A percentile compares a stretch with the other conserved stretches of the same genome.
Evolutionary conservation across 805 yeast species (phyloP).

Genomic region (Yamadazyma ubonensis): DNA sequence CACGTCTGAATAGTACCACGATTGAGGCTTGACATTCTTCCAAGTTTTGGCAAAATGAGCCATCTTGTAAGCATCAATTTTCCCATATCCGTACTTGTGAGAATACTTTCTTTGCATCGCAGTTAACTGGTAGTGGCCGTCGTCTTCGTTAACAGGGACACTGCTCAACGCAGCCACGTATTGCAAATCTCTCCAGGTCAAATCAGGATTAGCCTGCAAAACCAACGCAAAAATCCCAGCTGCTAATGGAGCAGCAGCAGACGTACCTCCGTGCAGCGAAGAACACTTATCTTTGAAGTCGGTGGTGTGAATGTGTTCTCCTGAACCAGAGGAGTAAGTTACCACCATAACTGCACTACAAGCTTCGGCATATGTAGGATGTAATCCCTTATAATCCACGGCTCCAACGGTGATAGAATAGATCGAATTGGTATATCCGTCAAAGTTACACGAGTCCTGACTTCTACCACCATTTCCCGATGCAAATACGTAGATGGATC

Average conservation of each 20-base stretch:
- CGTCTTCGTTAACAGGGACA: conserved; percentile 62
- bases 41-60: conserved; percentile 73
- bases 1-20: conserved; percentile 64
- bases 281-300: conserved; percentile 72
- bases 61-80: conserved; percentile 75
- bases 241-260: conserved; percentile 98
- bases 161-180: conserved; percentile 75
- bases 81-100: conserved; percentile 90
- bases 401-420: conserved; percentile 95
- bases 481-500: conserved; percentile 91
- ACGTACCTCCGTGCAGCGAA: conserved; percentile 86
- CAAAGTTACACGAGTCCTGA: conserved; percentile 92
- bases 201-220: conserved; percentile 75
- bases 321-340: conserved; percentile 88
- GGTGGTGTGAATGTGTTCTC: conserved; percentile 86
- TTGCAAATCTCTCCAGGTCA: conserved; percentile 96
- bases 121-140: conserved; percentile 72
- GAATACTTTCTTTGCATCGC: conserved; percentile 70
- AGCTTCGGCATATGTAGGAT: conserved; percentile 87
- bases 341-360: conserved; percentile 95
- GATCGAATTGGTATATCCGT: conserved; percentile 95
- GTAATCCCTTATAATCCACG: conserved; percentile 79
- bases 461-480: conserved; percentile 86
- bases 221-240: conserved; percentile 92
- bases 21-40: conserved; percentile 87